Percentiles rank a stretch among this genome's conserved stretches.
These are phyloP conservation scores for Skeletonema menzelii DNA, from an alignment of 108 stramenopile genomes.

Conservation along the genomic window DNA sequence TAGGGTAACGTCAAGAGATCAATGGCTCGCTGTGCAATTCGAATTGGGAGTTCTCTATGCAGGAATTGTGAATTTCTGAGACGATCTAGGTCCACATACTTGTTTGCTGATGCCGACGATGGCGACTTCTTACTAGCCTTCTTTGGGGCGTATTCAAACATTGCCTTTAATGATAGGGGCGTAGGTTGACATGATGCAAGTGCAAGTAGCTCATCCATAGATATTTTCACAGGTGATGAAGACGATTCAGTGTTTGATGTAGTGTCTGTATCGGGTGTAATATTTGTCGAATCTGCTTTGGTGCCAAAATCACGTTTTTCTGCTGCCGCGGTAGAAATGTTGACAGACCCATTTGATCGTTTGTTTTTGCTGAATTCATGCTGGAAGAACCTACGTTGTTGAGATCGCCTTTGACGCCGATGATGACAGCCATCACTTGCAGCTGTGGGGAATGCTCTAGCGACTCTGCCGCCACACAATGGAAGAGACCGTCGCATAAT, in stretches of 20 bases:
- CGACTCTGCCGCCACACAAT: neutral
- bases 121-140: constrained; percentile 26
- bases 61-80: constrained; percentile 90
- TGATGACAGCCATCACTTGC: neutral
- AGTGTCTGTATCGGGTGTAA: neutral
- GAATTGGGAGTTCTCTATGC: constrained; percentile 87
- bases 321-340: neutral
- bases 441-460: neutral
- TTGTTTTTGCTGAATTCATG: neutral
- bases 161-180: constrained; percentile 75
- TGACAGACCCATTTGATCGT: neutral
- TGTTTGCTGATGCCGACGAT: constrained; percentile 13
- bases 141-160: constrained; percentile 82
- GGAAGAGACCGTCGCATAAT: neutral
- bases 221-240: constrained; percentile 24
- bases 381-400: neutral
- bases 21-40: constrained; percentile 89
- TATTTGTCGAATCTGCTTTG: neutral
- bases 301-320: neutral
- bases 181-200: constrained; percentile 80
- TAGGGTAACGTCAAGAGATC: constrained; percentile 87
- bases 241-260: neutral
- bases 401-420: neutral
- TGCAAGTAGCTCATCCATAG: constrained; percentile 64
- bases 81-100: constrained; percentile 48